These are phyloP conservation scores for Zopfochytrium polystomum DNA, from an alignment of 371 early-diverging fungal species.

Conservation along the genomic window DNA sequence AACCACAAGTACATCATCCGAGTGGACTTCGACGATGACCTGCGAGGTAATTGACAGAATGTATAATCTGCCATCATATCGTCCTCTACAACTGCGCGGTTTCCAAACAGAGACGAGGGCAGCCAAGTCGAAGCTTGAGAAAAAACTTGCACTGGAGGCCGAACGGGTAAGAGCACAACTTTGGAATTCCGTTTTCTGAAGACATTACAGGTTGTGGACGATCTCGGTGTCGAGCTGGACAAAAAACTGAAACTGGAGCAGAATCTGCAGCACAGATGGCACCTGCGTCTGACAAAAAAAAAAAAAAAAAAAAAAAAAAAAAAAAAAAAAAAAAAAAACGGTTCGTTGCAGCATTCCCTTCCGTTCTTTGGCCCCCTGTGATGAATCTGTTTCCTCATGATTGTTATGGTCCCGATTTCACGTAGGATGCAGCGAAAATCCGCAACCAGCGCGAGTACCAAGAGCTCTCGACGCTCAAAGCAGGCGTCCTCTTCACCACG, in stretches of 20 bases:
- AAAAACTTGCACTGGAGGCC: conserved; percentile 65
- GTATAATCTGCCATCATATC: neutral
- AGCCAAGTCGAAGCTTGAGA: conserved; percentile 58
- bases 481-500: conserved; percentile 87
- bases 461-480: conserved; percentile 86
- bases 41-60: conserved; percentile 58
- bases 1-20: conserved; percentile 87
- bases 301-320: no score
- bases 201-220: conserved; percentile 50
- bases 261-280: conserved; percentile 75
- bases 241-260: conserved; percentile 91
- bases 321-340: no score
- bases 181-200: neutral
- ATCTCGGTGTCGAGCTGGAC: conserved; percentile 71
- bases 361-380: no score
- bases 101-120: conserved; percentile 55
- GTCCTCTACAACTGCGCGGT: neutral
- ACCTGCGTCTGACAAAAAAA: conserved; percentile 77
- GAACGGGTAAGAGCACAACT: conserved; percentile 34
- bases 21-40: conserved; percentile 72
- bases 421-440: conserved; percentile 61
- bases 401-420: neutral
- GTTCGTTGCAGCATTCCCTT: no score
- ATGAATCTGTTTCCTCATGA: neutral
- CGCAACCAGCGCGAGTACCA: conserved; percentile 67